Conservation (phyloP, 2,329 filamentous ascomycete genomes). For the Fusarium chuoi region DNA sequence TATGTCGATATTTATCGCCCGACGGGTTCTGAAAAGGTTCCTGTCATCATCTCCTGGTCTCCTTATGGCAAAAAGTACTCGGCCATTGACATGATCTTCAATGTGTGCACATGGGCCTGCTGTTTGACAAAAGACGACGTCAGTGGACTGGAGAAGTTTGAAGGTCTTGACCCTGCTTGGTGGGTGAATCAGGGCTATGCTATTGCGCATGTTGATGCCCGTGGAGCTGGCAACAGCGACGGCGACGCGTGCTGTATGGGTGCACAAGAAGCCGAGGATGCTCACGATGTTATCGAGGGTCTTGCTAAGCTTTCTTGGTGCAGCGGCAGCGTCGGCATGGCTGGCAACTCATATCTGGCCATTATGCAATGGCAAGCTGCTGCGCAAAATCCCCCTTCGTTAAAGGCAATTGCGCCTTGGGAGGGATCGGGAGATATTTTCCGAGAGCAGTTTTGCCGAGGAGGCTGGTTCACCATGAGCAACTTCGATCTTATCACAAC, state of each 20-base stretch:
- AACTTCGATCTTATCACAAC: constrained; percentile 18
- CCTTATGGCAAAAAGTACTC: constrained; percentile 39
- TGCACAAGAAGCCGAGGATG: constrained; percentile 37
- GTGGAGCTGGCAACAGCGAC: constrained; percentile 6
- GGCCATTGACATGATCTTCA: constrained; percentile 33
- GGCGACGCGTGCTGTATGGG: constrained; percentile 28
- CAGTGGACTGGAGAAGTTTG: constrained; percentile 24
- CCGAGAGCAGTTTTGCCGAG: constrained; percentile 15
- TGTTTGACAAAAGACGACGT: constrained; percentile 26
- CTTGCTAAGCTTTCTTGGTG: constrained; percentile 46
- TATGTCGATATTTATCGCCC: constrained; percentile 27
- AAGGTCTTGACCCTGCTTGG: constrained; percentile 23
- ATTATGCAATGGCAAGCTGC: constrained; percentile 39
- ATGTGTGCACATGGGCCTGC: constrained; percentile 31
- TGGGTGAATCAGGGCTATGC: constrained; percentile 27
- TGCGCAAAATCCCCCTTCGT: constrained; percentile 24
- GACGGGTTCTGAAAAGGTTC: constrained; percentile 1
- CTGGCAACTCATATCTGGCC: constrained; percentile 45
- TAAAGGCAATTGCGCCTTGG: constrained; percentile 30
- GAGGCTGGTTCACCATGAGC: constrained; percentile 11
- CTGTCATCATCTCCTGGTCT: constrained; percentile 36
- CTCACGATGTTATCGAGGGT: constrained; percentile 38
- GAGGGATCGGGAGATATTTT: constrained; percentile 25
- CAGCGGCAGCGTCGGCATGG: constrained; percentile 47
- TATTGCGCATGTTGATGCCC: constrained; percentile 12